phyloP scores from a whole-genome alignment of 257 asterid genomes.

The Osmanthus fragrans region DNA sequence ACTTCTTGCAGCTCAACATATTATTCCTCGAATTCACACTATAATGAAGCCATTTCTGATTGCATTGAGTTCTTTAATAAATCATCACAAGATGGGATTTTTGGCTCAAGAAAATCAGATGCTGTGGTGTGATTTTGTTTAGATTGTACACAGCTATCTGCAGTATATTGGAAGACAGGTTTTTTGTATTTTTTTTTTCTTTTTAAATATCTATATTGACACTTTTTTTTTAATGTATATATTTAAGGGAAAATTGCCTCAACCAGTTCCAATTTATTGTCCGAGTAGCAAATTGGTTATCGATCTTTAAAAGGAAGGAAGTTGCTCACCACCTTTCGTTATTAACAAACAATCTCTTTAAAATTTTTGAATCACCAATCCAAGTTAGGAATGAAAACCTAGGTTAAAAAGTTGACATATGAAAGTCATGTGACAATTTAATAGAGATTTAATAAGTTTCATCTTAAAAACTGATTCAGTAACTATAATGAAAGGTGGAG shows the following conservation, averaged over 20 bases:
- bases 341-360: too few relatives aligned
- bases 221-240: neutral
- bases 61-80: constrained; percentile 37
- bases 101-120: constrained; percentile 21
- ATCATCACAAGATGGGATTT: constrained; percentile 30
- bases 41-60: constrained; percentile 33
- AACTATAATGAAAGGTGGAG: too few relatives aligned
- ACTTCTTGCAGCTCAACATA: constrained; percentile 25
- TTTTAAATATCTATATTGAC: neutral
- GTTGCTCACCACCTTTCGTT: too few relatives aligned
- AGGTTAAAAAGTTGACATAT: too few relatives aligned
- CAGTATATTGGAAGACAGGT: neutral
- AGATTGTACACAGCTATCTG: neutral
- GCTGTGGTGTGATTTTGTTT: constrained; percentile 14
- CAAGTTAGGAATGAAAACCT: too few relatives aligned
- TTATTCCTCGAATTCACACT: constrained; percentile 27
- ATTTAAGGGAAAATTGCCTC: neutral
- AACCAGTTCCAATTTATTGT: neutral
- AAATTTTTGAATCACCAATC: too few relatives aligned
- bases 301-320: too few relatives aligned
- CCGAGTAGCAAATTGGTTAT: too few relatives aligned
- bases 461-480: too few relatives aligned
- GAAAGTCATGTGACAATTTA: too few relatives aligned
- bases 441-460: too few relatives aligned
- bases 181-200: neutral